These are phyloP conservation scores for Oemleria cerasiformis DNA, from an alignment of 306 rosid species.

Conservation along the genomic window DNA sequence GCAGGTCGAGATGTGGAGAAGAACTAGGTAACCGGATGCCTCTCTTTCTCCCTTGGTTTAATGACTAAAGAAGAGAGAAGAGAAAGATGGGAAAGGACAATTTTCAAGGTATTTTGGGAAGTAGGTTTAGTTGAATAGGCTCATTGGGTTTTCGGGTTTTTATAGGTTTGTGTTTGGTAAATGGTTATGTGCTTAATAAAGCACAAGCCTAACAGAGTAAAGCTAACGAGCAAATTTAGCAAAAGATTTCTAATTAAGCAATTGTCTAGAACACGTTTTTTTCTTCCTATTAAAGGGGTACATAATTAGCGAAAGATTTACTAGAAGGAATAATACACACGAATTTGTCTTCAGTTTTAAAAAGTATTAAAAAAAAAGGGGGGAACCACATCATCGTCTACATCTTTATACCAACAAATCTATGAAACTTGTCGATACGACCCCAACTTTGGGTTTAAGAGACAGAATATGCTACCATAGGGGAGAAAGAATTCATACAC, in stretches of 20 bases:
- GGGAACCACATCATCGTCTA: no score
- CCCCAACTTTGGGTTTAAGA: no score
- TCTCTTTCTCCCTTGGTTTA: conserved; percentile 3
- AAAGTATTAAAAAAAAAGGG: no score
- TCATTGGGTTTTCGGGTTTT: background rate
- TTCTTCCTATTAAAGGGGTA: background rate
- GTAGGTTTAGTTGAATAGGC: background rate
- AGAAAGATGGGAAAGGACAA: background rate
- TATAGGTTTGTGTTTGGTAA: background rate
- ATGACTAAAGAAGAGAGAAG: background rate
- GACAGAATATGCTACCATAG: background rate
- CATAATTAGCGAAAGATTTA: background rate
- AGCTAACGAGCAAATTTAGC: background rate
- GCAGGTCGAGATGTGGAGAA: background rate
- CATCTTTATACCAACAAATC: no score
- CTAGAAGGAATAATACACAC: no score
- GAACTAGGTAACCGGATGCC: background rate
- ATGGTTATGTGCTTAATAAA: background rate
- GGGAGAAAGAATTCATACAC: background rate
- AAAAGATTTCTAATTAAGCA: background rate
- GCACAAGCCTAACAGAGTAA: background rate
- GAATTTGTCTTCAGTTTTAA: no score
- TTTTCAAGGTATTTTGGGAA: background rate
- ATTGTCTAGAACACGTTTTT: background rate
- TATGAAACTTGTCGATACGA: no score